phyloP scores from a whole-genome alignment of 2,329 filamentous ascomycete species.

The Sphaerulina populicola region DNA sequence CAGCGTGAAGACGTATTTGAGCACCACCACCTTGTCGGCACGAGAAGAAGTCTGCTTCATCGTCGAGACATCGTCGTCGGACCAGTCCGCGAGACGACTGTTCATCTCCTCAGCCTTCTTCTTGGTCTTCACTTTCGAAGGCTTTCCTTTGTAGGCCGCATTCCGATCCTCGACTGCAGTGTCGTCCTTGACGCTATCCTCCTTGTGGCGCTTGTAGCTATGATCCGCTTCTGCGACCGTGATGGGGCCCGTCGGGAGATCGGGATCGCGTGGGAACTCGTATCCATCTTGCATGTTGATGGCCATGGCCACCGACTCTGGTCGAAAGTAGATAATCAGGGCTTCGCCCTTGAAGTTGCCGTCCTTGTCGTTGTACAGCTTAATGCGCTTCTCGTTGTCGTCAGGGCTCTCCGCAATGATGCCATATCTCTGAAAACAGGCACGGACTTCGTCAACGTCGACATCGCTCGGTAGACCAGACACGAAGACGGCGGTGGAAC shows the following conservation, averaged over 20 bases:
- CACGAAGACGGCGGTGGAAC: slow-evolving; percentile 89
- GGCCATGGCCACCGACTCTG: slow-evolving; percentile 81
- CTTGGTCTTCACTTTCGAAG: slow-evolving; percentile 65
- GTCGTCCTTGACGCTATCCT: slow-evolving; percentile 46
- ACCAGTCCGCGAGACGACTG: slow-evolving; percentile 86
- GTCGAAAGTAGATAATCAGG: slow-evolving; percentile 83
- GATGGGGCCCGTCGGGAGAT: slow-evolving; percentile 47
- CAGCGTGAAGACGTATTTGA: slow-evolving; percentile 90
- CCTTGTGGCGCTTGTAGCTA: slow-evolving; percentile 82
- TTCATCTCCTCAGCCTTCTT: slow-evolving; percentile 84
- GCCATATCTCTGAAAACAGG: slow-evolving; percentile 79
- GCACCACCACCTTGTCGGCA: slow-evolving; percentile 70
- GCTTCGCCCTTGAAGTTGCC: slow-evolving; percentile 91
- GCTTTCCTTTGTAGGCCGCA: slow-evolving; percentile 30
- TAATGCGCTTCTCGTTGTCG: slow-evolving; percentile 77
- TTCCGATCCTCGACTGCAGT: slow-evolving; percentile 29
- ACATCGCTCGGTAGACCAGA: slow-evolving; percentile 76
- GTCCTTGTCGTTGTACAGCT: slow-evolving; percentile 74
- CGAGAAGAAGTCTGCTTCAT: slow-evolving; percentile 49
- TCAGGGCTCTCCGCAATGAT: slow-evolving; percentile 94
- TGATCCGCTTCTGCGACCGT: slow-evolving; percentile 72
- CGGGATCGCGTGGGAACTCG: slow-evolving; percentile 58
- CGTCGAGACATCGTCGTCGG: slow-evolving; percentile 64
- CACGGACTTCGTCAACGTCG: slow-evolving; percentile 68
- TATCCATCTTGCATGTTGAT: slow-evolving; percentile 74